Evolutionary conservation across 2,329 filamentous ascomycete genomes (phyloP), one percentile per base, ranked within the genome.

Genomic region (Penicillium sumatraense): DNA sequence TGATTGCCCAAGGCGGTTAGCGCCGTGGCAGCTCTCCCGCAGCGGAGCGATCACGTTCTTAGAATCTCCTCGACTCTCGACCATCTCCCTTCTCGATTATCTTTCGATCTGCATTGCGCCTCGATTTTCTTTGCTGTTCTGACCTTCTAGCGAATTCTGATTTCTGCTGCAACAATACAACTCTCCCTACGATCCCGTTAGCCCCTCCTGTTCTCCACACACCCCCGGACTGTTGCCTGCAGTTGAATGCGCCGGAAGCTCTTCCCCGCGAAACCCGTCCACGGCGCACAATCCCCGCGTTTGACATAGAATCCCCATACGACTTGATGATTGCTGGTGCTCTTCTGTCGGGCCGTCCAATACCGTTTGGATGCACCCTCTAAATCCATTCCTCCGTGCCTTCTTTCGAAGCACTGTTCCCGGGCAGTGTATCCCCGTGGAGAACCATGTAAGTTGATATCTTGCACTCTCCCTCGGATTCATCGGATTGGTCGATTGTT

Each of bases 341-440:
- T 62, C 52, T 53, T 68, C 59, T 63, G 57, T 64, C 60, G 71
- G 71, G 69, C 68, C 68, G 68, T 75, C 73, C 74, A 72, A 75
- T 68, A 75, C 65, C 72, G 74, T 75, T 75, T 89, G 89, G 87
- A 96, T 96, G 93, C 93, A 93, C 88, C 91, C 95, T 81, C 85
- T 98, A 87, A 99, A 99, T 80, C 95, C 95, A 76, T 98, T 97
- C 80, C 85, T 99, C 77, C 89, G 90, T 83, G 92, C 93, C 83
- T 98, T 99, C 87, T 97, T 97, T 85, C 92, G 91, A 82, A 98
- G 92, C 85, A 87, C 91, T 75, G 85, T 97, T 73, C 89, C 90
- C 67, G 82, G 89, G 69, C 93, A 98, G 87, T 98, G 95, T 82
- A 86, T 88, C 61, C 93, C 95, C 52, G 85, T 92, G 62, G 89